Evolutionary conservation across 352 stramenopile species (phyloP).

Genomic region (Phytophthora pisi): DNA sequence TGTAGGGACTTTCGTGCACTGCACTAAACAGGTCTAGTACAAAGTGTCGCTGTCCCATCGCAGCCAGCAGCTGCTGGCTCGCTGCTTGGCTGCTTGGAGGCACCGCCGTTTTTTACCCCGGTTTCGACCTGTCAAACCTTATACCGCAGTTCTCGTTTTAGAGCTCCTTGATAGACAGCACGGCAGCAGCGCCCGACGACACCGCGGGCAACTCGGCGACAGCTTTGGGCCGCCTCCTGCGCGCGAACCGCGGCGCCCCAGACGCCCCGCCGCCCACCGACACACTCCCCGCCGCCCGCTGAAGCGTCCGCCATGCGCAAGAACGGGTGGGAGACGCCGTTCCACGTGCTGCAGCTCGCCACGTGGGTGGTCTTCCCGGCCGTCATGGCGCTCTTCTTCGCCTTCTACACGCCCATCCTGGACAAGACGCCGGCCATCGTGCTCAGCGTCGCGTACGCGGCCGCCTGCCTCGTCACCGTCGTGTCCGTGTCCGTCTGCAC

Average conservation of each 20-base stretch:
- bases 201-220: slow-evolving; percentile 22
- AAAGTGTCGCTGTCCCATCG: no score
- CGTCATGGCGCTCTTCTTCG: slow-evolving; percentile 84
- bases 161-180: slow-evolving; percentile 37
- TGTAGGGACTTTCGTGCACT: no score
- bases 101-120: no score
- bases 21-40: no score
- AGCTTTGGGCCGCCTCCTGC: slow-evolving; percentile 13
- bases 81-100: no score
- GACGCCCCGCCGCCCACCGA: not conserved
- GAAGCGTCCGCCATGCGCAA: slow-evolving; percentile 46
- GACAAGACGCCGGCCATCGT: slow-evolving; percentile 50
- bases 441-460: slow-evolving; percentile 61
- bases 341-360: slow-evolving; percentile 82
- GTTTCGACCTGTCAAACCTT: not conserved
- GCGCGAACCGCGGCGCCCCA: not conserved
- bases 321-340: slow-evolving; percentile 83
- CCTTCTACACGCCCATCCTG: slow-evolving; percentile 79
- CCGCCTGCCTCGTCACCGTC: slow-evolving; percentile 57
- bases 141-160: slow-evolving; percentile 19
- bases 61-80: not conserved
- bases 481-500: slow-evolving; percentile 66
- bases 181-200: slow-evolving; percentile 14
- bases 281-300: not conserved
- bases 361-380: slow-evolving; percentile 86